Evolutionary conservation across 306 rosid genomes (phyloP).

Genomic region (Sophora flavescens): DNA sequence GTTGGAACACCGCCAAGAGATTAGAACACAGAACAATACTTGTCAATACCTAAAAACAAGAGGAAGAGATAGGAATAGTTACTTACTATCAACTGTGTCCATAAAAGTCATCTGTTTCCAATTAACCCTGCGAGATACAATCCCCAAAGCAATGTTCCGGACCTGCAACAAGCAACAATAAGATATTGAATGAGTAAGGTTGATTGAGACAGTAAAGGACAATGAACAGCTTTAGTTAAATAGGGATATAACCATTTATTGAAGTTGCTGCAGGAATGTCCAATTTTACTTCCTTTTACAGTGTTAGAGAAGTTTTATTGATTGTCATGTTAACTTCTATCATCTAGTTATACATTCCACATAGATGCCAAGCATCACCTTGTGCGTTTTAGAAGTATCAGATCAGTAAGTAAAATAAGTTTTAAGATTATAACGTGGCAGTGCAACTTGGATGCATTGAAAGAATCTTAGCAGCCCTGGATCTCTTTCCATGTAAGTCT

Average conservation of each 20-base stretch:
- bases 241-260: slow-evolving; percentile 4
- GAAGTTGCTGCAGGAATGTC: slow-evolving; percentile 24
- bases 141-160: slow-evolving; percentile 88
- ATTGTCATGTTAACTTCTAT: slow-evolving; percentile 5
- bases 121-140: slow-evolving; percentile 88
- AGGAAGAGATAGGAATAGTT: slow-evolving; percentile 30
- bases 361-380: not conserved
- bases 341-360: slow-evolving; percentile 33
- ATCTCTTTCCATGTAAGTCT: not conserved
- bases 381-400: not conserved
- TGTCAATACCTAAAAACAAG: not conserved
- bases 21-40: not conserved
- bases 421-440: not conserved
- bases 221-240: slow-evolving; percentile 18
- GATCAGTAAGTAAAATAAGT: not conserved
- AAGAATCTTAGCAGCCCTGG: slow-evolving; percentile 1
- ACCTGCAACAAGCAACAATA: slow-evolving; percentile 65
- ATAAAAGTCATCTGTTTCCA: slow-evolving; percentile 81
- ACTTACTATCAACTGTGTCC: slow-evolving; percentile 87
- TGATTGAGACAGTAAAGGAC: slow-evolving; percentile 15
- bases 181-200: slow-evolving; percentile 21
- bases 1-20: not conserved
- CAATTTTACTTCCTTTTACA: slow-evolving; percentile 25
- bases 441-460: not conserved
- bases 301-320: slow-evolving; percentile 26